Evolutionary conservation across 148 eudicot species (phyloP).

Genomic region (Rhododendron kiyosumense): DNA sequence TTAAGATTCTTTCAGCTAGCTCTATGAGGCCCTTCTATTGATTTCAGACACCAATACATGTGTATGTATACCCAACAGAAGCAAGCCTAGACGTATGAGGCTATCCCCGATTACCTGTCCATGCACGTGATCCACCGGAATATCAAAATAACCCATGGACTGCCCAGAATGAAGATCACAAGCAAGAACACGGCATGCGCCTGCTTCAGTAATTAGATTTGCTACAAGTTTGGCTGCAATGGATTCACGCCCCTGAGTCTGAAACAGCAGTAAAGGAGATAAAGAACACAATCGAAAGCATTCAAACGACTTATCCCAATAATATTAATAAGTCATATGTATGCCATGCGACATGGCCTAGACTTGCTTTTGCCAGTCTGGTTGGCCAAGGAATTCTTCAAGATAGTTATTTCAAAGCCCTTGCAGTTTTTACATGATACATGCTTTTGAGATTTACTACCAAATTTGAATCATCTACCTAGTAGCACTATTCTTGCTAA

Average conservation of each 20-base stretch:
- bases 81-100: not conserved
- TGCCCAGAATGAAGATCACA: constrained; percentile 98
- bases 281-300: not conserved
- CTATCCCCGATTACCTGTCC: constrained; percentile 66
- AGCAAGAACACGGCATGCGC: constrained; percentile 89
- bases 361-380: not conserved
- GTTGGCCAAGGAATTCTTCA: not conserved
- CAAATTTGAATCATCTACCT: not conserved
- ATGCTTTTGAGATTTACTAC: not conserved
- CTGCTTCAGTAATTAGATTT: constrained; percentile 80
- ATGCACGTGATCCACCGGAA: constrained; percentile 91
- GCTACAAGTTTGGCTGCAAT: constrained; percentile 93
- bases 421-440: not conserved
- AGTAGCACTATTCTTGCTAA: not conserved
- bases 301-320: not conserved
- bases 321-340: not conserved
- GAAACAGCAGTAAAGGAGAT: constrained; percentile 19
- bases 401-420: not conserved
- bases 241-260: constrained; percentile 97
- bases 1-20: not conserved
- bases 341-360: not conserved
- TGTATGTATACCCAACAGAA: not conserved
- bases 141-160: constrained; percentile 96
- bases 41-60: not conserved
- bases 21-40: not conserved